Percentiles rank a stretch among this genome's conserved stretches.
Evolutionary conservation across 129 eudicot genomes (phyloP).

Genomic region (Daucus carota): DH1_v3.0 NC_030389.2:20084501-20085000

Average conservation of each 20-base stretch:
- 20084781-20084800: constrained; percentile 33
- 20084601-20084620: no score
- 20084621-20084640: no score
- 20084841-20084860: not conserved
- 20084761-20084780: constrained; percentile 49
- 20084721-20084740: no score
- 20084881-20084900: not conserved
- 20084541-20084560: no score
- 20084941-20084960: constrained; percentile 49
- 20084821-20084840: constrained; percentile 59
- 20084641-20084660: no score
- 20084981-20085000: constrained; percentile 55
- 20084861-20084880: not conserved
- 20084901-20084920: constrained; percentile 1
- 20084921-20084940: constrained; percentile 36
- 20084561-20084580: no score
- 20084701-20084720: no score
- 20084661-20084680: no score
- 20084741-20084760: not conserved
- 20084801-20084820: constrained; percentile 47
- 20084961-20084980: constrained; percentile 49
- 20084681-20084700: no score
- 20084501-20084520: no score
- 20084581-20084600: no score
- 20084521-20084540: no score